phyloP scores from a whole-genome alignment of 768 basidiomycete species.

The Austroboletus eburneus region DNA sequence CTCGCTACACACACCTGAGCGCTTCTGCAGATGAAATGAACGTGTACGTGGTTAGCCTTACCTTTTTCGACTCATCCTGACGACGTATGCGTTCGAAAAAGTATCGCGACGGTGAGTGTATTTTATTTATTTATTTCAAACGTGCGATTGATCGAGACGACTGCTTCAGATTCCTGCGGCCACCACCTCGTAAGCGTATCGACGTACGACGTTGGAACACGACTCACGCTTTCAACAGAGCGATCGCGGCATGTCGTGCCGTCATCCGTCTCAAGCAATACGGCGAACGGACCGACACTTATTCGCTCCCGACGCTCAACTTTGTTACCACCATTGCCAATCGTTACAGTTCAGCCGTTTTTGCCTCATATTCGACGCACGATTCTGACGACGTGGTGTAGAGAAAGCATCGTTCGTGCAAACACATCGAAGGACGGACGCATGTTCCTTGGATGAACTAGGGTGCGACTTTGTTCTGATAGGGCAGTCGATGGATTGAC shows the following conservation, averaged over 20 bases:
- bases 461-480: conserved; percentile 6
- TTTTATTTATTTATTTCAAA: background rate
- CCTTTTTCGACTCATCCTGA: conserved; percentile 1
- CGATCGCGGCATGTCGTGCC: conserved; percentile 54
- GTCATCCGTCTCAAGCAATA: conserved; percentile 65
- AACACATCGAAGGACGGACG: conserved; percentile 8
- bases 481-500: background rate
- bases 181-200: conserved; percentile 49
- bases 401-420: conserved; percentile 12
- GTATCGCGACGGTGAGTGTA: conserved; percentile 23
- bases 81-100: background rate
- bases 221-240: conserved; percentile 14
- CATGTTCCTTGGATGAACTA: conserved; percentile 16
- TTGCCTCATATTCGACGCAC: background rate
- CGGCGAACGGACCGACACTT: conserved; percentile 25
- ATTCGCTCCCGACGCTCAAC: conserved; percentile 20
- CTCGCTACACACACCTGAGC: background rate
- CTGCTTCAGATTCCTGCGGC: conserved; percentile 56
- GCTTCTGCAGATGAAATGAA: conserved; percentile 23
- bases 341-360: conserved; percentile 15
- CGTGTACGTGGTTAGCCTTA: conserved; percentile 13
- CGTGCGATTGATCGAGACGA: background rate
- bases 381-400: conserved; percentile 7
- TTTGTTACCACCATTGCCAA: conserved; percentile 16
- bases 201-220: background rate